Conservation (phyloP, 306 rosid species). For the Argentina anserina region DNA sequence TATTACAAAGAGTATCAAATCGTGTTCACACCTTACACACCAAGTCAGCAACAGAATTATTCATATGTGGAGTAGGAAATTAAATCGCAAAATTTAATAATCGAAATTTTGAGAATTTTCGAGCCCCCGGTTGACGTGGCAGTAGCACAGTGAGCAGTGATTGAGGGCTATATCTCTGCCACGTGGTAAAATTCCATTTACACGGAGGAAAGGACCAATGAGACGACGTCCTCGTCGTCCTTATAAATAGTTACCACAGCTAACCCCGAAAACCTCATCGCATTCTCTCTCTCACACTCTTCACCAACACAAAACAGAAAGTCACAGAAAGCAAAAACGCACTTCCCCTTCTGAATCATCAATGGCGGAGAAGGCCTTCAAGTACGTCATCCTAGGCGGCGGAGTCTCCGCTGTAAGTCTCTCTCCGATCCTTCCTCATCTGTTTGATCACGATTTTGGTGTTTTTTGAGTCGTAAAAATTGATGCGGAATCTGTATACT, state of each 20-base stretch:
- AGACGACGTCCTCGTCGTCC: background rate
- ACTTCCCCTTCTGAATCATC: background rate
- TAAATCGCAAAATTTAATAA: background rate
- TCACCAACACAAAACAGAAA: background rate
- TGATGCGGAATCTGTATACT: background rate
- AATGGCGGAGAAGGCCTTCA: conserved; percentile 75
- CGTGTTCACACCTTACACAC: background rate
- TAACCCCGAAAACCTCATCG: background rate
- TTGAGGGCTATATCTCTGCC: conserved; percentile 29
- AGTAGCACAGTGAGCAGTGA: conserved; percentile 1
- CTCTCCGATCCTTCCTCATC: background rate
- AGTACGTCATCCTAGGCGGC: conserved; percentile 83
- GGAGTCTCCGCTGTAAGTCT: conserved; percentile 92
- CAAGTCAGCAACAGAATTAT: background rate
- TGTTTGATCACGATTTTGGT: background rate
- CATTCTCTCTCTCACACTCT: background rate
- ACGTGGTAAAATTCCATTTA: conserved; percentile 32
- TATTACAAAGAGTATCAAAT: background rate
- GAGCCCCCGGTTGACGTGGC: conserved; percentile 17
- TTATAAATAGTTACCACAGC: background rate
- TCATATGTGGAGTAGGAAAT: too few species aligned
- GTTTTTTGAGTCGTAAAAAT: background rate
- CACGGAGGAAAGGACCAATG: background rate
- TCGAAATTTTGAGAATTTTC: background rate
- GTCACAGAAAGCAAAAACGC: background rate